phyloP scores from a whole-genome alignment of 1,139 yeast genomes.

The Torulaspora globosa region DNA sequence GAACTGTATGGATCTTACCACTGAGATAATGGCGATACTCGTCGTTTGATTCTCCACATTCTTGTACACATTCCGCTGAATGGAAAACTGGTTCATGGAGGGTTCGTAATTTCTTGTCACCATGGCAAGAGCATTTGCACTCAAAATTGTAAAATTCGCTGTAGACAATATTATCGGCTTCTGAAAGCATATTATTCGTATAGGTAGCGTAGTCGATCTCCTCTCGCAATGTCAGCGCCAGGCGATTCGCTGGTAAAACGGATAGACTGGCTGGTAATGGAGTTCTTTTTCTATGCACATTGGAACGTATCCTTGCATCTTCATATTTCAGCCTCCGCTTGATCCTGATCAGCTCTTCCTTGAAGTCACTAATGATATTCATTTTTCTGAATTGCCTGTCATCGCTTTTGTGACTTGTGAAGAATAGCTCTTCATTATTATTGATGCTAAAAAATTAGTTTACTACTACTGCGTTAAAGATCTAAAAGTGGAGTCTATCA shows the following conservation, averaged over 20 bases:
- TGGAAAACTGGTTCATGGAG: conserved; percentile 8
- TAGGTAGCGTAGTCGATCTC: conserved; percentile 4
- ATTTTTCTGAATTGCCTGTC: background rate
- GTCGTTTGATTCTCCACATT: conserved; percentile 11
- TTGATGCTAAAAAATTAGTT: background rate
- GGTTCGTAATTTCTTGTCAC: background rate
- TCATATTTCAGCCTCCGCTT: conserved; percentile 9
- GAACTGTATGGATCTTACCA: conserved; percentile 2
- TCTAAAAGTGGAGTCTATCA: conserved; percentile 69
- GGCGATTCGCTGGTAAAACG: conserved; percentile 8
- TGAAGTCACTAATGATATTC: background rate
- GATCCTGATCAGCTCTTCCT: conserved; percentile 3
- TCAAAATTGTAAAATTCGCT: background rate
- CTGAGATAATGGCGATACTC: conserved; percentile 10
- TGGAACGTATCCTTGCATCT: conserved; percentile 5
- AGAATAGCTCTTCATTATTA: background rate
- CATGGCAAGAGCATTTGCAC: conserved; percentile 9
- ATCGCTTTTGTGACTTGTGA: conserved; percentile 1
- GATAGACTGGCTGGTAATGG: conserved; percentile 7
- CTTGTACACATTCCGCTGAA: conserved; percentile 6
- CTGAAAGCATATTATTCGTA: conserved; percentile 6
- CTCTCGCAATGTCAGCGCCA: conserved; percentile 9
- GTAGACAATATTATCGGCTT: conserved; percentile 8
- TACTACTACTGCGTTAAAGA: conserved; percentile 37
- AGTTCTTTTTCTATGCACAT: conserved; percentile 9